Base-by-base conservation (phyloP, 768 basidiomycete genomes). In the Pulveroboletus frians region DNA sequence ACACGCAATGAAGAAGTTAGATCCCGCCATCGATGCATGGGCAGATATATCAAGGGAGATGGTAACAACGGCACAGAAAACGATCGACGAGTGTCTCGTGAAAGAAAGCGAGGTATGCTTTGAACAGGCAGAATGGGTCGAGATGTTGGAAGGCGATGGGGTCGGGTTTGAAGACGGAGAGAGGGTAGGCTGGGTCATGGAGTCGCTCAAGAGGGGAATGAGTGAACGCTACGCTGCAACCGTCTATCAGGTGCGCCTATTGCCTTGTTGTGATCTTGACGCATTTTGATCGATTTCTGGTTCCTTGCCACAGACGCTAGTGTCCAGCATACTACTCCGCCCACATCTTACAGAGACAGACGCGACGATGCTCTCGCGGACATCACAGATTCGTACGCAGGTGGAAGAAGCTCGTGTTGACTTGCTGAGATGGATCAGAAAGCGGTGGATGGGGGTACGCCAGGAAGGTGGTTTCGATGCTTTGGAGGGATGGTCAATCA, bases 401-500 rank as follows among this genome's bases (percentile, higher is more conserved):
- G 82, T 94, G 9, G 92, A 95, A 61, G 77, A 83, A 51, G 76
- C 87, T 4, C 78, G 76, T 9, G 48, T 67, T 4, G 66, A 67
- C 46, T 44, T 67, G 23, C 1, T 69, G n/a, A 55, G 72, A 37
- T 93, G 88, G 78, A 78, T 97, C 48, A 79, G 80, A 8, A 81
- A 83, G 50, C 78, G 87, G 4, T 96, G 91, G 92, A 60, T 85
- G 39, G 76, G 72, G 11, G 78, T 92, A 26, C 76, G 85, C 11
- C 80, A 85, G 42, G 81, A 83, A 43, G 79, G 81, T n/a, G 90
- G 88, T 0, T 95, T 97, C 58, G 84, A 86, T 43, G 62, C 69
- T 4, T 73, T 98, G n/a, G 91, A 95, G 42, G 77, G 76, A 4
- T 96, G 92, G 91, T 83, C 87, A 0, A 64, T 94, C 46, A 85